Evolutionary conservation across 805 yeast species (phyloP), one percentile per base, ranked within the genome.

Genomic region (Candida bentonensis): DNA sequence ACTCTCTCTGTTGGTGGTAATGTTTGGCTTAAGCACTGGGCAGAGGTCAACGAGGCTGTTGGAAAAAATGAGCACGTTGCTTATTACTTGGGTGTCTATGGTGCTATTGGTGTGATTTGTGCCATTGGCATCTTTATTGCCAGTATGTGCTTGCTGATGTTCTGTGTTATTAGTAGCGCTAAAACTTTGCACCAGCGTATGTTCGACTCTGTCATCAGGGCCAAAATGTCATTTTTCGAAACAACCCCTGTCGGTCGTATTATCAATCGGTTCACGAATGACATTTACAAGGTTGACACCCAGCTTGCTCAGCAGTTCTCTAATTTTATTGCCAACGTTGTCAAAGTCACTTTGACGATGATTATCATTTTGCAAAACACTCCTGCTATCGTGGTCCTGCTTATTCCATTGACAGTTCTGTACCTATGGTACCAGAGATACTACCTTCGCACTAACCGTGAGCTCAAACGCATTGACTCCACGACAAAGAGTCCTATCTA

Each of bases 11-110:
- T 85, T 42, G 65, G 66, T 40, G 78, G 87, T 28, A 87, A 80
- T 58, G 74, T 89, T 44, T 92, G 99, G 99, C 74, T 92, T 55
- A 92, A 92, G 61, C 85, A 85, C 61, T 92, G 98, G 98, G 84
- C 97, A 11, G 99, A 92, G 59, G 75, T 82, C 21, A 92, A 89
- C 58, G 72, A 88, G 2, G 64, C 61, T 39, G 58, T 64, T 30
- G 89, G 87, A 22, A 64, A 64, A 46, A 89, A 89, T 59, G 94
- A 95, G 2, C 60, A 77, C 47, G 76, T 82, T n/a, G 66, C 66
- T 44, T 74, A 63, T 55, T 92, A 87, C 54, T 67, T 92, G 51
- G 80, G 82, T 17, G 68, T 84, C 44, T 92, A 89, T 59, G 96
- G 98, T 50, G 57, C 86, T 41, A 67, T 73, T 15, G 73, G 82